Percentiles rank a stretch among this genome's conserved stretches.
These are phyloP conservation scores for Pyrenochaeta sp. DNA, from an alignment of 2,329 filamentous ascomycete species.

Conservation along the genomic window DNA sequence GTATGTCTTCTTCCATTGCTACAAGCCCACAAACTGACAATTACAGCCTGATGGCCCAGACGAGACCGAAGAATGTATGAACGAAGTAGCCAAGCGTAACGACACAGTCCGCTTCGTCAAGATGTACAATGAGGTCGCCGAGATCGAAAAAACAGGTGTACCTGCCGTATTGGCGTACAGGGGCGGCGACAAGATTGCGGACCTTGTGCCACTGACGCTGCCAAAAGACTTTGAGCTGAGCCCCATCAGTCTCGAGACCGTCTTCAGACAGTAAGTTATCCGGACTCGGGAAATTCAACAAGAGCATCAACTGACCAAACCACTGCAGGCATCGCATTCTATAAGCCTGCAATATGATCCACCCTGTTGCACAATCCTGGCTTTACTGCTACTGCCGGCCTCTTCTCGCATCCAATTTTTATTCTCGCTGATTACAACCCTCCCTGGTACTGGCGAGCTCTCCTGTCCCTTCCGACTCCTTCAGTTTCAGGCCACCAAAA, in stretches of 20 bases:
- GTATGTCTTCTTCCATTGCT: constrained; percentile 66
- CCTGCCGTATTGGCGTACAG: constrained; percentile 90
- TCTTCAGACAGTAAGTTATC: constrained; percentile 59
- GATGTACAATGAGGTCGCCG: constrained; percentile 88
- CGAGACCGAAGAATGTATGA: constrained; percentile 71
- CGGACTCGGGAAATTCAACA: constrained; percentile 18
- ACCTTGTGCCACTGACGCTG: constrained; percentile 87
- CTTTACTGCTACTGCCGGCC: too few relatives aligned
- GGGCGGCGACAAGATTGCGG: constrained; percentile 87
- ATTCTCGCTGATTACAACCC: background rate
- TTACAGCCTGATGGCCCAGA: background rate
- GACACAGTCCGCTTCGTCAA: constrained; percentile 85
- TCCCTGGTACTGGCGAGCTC: background rate
- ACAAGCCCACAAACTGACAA: background rate
- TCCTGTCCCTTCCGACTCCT: background rate
- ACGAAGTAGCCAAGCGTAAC: constrained; percentile 75
- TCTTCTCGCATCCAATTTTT: background rate
- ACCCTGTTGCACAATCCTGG: too few relatives aligned
- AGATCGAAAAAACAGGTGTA: constrained; percentile 88
- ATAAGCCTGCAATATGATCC: constrained; percentile 6
- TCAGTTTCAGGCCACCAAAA: background rate
- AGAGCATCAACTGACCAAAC: constrained; percentile 37
- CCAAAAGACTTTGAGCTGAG: constrained; percentile 66
- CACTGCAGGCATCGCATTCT: constrained; percentile 39
- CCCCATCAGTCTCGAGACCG: constrained; percentile 64